These are phyloP conservation scores for Olyra latifolia DNA, from an alignment of 176 grass and related monocot genomes.

Conservation along the genomic window DNA sequence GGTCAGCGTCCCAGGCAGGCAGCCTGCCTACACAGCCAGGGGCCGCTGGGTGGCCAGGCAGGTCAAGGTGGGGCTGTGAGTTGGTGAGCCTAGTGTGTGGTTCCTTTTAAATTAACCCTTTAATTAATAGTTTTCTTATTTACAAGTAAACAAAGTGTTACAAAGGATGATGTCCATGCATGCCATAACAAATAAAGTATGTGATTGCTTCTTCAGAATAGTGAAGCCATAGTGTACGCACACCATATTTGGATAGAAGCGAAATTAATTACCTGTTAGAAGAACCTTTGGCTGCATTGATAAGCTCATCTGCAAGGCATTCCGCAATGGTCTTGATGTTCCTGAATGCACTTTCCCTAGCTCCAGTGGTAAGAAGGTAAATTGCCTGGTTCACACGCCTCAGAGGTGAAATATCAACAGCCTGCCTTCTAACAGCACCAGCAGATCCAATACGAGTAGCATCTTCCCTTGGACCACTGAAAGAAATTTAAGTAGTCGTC, in stretches of 20 bases:
- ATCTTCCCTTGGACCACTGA: conserved; percentile 63
- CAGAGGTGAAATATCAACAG: conserved; percentile 77
- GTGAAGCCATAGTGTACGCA: background rate
- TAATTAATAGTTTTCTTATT: no score
- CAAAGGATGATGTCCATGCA: background rate
- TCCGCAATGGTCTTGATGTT: conserved; percentile 79
- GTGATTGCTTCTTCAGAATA: background rate
- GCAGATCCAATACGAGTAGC: conserved; percentile 74
- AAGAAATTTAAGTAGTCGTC: background rate
- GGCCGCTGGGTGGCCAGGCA: no score
- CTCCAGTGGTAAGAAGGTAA: conserved; percentile 66
- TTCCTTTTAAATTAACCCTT: no score
- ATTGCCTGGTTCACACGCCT: conserved; percentile 70
- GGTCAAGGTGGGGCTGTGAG: no score
- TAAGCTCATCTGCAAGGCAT: conserved; percentile 73
- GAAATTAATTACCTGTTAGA: conserved; percentile 51
- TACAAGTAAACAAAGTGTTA: background rate
- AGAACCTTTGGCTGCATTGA: conserved; percentile 70
- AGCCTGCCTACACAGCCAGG: no score
- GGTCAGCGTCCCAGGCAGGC: no score
- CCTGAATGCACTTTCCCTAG: conserved; percentile 69
- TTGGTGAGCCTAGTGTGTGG: no score
- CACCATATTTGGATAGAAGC: background rate
- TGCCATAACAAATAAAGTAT: background rate
- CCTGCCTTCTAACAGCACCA: conserved; percentile 65